A percentile compares a stretch with the other conserved stretches of the same genome.
phyloP scores from a whole-genome alignment of 2,329 filamentous ascomycete genomes.

The Cercospora sojina region DNA sequence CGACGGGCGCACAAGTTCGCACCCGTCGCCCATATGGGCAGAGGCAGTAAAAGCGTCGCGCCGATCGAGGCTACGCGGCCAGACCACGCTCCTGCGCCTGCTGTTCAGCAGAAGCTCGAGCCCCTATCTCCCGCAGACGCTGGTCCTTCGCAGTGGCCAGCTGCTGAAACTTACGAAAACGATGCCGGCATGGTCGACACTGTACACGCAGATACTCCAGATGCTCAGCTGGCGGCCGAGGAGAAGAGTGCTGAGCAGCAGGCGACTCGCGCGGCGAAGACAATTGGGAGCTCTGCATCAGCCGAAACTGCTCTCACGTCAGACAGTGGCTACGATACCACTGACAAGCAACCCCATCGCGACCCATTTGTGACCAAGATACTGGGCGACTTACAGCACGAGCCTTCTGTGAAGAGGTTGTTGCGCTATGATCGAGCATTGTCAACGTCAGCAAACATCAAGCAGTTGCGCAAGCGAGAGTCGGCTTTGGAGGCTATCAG shows the following conservation, averaged over 20 bases:
- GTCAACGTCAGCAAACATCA: slow-evolving; percentile 13
- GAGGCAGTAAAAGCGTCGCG: not conserved
- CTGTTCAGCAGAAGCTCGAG: not conserved
- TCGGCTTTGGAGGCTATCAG: slow-evolving; percentile 17
- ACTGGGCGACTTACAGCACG: slow-evolving; percentile 19
- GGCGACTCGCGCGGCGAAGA: not conserved
- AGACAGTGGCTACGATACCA: slow-evolving; percentile 8
- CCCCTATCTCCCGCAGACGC: not conserved
- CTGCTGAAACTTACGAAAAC: not conserved
- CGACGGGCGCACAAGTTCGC: slow-evolving; percentile 3
- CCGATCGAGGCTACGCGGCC: not conserved
- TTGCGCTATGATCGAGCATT: slow-evolving; percentile 12
- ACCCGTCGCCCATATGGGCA: not conserved
- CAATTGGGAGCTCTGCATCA: not conserved
- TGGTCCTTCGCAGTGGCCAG: not conserved
- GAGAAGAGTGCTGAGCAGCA: not conserved
- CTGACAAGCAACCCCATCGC: slow-evolving; percentile 9
- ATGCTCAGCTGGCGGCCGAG: slow-evolving; percentile 4
- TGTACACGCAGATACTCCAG: not conserved
- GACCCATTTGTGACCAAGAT: slow-evolving; percentile 19
- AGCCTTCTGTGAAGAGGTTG: slow-evolving; percentile 14
- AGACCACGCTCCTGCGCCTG: not conserved
- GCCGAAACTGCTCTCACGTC: not conserved
- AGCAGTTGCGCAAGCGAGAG: slow-evolving; percentile 6
- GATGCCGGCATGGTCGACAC: not conserved